Evolutionary conservation across 108 stramenopile species (phyloP).

Genomic region (Fragilariopsis cylindrus): DNA sequence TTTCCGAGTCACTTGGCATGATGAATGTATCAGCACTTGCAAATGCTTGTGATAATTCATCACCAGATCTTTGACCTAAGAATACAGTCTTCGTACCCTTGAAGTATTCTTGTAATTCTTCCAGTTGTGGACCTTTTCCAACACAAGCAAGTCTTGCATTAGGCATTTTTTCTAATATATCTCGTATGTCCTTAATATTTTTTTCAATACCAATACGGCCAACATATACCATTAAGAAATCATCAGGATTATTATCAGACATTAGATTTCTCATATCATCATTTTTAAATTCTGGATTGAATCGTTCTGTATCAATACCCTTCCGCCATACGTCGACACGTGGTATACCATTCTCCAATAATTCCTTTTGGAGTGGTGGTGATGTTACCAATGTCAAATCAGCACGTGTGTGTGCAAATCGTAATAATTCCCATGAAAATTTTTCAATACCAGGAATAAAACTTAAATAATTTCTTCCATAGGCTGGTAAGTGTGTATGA

Average conservation of each 20-base stretch:
- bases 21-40: slow-evolving; percentile 88
- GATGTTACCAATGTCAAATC: slow-evolving; percentile 93
- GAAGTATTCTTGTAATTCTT: slow-evolving; percentile 58
- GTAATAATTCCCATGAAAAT: slow-evolving; percentile 70
- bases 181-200: slow-evolving; percentile 79
- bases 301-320: slow-evolving; percentile 92
- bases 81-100: slow-evolving; percentile 81
- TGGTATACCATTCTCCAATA: slow-evolving; percentile 81
- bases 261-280: slow-evolving; percentile 76
- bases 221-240: slow-evolving; percentile 94
- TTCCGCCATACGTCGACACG: slow-evolving; percentile 95
- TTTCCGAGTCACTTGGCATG: slow-evolving; percentile 89
- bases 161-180: slow-evolving; percentile 77
- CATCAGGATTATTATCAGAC: slow-evolving; percentile 80
- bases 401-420: slow-evolving; percentile 82
- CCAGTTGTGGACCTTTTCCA: slow-evolving; percentile 74
- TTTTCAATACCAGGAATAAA: slow-evolving; percentile 84
- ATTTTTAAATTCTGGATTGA: slow-evolving; percentile 79
- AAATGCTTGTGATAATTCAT: slow-evolving; percentile 73
- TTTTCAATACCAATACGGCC: slow-evolving; percentile 96
- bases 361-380: slow-evolving; percentile 90
- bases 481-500: slow-evolving; percentile 94
- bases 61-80: slow-evolving; percentile 70
- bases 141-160: slow-evolving; percentile 67
- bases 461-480: slow-evolving; percentile 83